Evolutionary conservation across 176 grass and related monocot species (phyloP), one percentile per base, ranked within the genome.

Genomic region (Bolboschoenus planiculmis): DNA sequence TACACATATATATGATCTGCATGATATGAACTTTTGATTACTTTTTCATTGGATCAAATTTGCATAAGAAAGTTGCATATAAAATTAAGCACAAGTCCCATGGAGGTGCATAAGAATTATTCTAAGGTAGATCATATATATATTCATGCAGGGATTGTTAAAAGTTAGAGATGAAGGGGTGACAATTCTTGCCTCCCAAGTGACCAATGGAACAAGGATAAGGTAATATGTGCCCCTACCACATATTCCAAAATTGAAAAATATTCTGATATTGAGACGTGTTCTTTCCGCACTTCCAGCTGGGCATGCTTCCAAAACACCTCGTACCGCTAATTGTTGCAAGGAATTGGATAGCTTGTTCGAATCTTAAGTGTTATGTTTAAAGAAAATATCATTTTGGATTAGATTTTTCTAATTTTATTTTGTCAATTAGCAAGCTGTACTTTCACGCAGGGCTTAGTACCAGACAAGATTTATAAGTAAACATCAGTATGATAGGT

Each of bases 101-200:
- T 68, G 40, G 9, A 48, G 39, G 68, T 48, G 70, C 48, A 30
- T 7, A 27, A 74, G 5, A 67, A 37, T 3, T 18, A 8, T 54
- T 20, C 4, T 64, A 53, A 20, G 2, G 7, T 34, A 48, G 23
- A 44, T 67, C 67, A 77, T 76, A 23, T 75, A 77, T 76, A 23
- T 75, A 76, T 34, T 34, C 4, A 54, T 48, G 13, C 83, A 94
- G 94, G 94, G 92, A 4, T 26, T 97, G n/a, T 20, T 94, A 36
- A 83, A 74, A 73, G 86, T 92, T 0, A 86, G 58, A 4, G 80
- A 89, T n/a, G 87, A 92, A 18, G 94, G 51, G 24, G 88, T 90
- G 67, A 86, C 88, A 5, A 70, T 84, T 54, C 90, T 97, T 11
- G 88, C 94, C 2, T 89, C 91, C 0, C 77, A 91, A 29, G 92